phyloP scores from a whole-genome alignment of 495 filamentous ascomycete species.

The Niebla homalea region DNA sequence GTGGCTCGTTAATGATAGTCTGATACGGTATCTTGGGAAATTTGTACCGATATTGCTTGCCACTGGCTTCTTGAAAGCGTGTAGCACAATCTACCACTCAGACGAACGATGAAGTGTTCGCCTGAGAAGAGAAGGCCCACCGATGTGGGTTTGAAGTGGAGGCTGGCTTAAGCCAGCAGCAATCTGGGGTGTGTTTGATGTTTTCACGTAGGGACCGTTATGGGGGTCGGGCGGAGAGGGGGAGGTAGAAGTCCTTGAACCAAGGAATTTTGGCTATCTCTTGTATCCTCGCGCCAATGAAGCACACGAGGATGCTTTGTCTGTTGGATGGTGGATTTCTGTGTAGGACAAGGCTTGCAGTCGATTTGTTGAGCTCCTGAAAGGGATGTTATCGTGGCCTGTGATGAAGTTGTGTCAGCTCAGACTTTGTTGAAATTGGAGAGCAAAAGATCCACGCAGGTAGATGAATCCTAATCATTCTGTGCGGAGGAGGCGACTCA shows the following conservation, averaged over 20 bases:
- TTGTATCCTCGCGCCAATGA: conserved; percentile 56
- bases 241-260: conserved; percentile 65
- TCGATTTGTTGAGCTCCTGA: conserved; percentile 12
- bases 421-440: not conserved
- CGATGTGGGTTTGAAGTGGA: conserved; percentile 21
- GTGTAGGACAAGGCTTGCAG: conserved; percentile 14
- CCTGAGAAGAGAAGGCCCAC: conserved; percentile 94
- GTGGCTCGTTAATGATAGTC: not conserved
- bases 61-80: conserved; percentile 23
- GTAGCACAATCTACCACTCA: conserved; percentile 62
- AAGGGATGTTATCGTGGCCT: conserved; percentile 83
- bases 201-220: conserved; percentile 50
- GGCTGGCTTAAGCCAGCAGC: conserved; percentile 31
- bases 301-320: conserved; percentile 77
- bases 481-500: conserved; percentile 32
- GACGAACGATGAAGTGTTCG: conserved; percentile 82
- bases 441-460: conserved; percentile 2
- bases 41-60: not conserved
- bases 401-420: conserved; percentile 5
- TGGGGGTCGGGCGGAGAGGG: conserved; percentile 73
- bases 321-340: conserved; percentile 14
- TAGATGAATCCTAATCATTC: too few relatives aligned
- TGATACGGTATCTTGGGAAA: not conserved
- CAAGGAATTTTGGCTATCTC: conserved; percentile 75
- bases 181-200: conserved; percentile 30